Conservation (phyloP, 306 rosid genomes). For the Lupinus albus region DNA sequence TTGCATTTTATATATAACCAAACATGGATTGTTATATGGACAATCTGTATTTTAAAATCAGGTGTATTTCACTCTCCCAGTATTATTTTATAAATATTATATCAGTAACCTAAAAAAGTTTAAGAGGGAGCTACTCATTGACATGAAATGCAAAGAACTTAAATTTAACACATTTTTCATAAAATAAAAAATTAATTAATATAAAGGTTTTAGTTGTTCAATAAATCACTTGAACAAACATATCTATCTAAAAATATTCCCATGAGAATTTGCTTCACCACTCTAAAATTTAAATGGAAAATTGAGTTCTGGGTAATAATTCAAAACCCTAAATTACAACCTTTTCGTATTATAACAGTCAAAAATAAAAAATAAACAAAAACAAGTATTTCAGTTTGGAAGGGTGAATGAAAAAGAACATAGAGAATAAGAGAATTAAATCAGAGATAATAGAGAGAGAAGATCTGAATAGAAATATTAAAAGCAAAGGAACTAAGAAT, state of each 20-base stretch:
- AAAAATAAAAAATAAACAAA: neutral
- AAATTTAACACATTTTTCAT: too few species aligned
- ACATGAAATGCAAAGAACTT: neutral
- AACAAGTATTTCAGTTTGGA: neutral
- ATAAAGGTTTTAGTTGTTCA: neutral
- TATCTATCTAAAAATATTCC: neutral
- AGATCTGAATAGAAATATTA: constrained; percentile 47
- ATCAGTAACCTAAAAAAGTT: neutral
- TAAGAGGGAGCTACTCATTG: neutral
- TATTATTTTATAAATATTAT: neutral
- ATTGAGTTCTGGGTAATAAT: too few species aligned
- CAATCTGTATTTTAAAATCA: too few species aligned
- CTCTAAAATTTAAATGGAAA: neutral
- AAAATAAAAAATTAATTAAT: too few species aligned
- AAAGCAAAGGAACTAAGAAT: neutral
- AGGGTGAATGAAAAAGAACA: neutral
- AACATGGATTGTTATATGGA: neutral
- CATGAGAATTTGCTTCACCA: neutral
- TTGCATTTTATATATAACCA: neutral
- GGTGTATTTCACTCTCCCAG: neutral
- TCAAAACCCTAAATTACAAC: constrained; percentile 34
- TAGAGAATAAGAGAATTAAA: neutral
- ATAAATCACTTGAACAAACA: neutral
- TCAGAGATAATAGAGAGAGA: constrained; percentile 18
- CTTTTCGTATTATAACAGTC: neutral